phyloP scores from a whole-genome alignment of 768 basidiomycete genomes.

The Calvatia gigantea region DNA sequence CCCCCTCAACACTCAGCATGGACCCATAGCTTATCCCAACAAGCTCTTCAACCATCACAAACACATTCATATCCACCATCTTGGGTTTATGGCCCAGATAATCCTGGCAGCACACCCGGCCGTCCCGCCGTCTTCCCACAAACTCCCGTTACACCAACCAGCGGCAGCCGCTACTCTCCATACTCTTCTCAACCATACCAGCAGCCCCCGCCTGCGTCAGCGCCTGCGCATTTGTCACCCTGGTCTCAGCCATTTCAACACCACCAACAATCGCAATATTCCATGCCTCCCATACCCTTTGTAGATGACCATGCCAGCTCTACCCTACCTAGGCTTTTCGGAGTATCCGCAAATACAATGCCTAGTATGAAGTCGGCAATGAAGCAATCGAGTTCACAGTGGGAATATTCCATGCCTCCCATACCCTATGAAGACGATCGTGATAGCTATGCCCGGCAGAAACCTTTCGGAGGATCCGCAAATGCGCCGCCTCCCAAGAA shows the following conservation, averaged over 20 bases:
- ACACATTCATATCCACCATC: not conserved
- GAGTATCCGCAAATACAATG: conserved; percentile 1
- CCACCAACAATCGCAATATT: not conserved
- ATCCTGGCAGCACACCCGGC: not conserved
- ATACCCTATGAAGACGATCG: no score
- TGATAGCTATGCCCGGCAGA: no score
- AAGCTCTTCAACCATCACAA: not conserved
- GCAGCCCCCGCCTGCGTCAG: not conserved
- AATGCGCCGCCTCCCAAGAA: conserved; percentile 3
- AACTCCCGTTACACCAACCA: not conserved
- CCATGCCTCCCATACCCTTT: not conserved
- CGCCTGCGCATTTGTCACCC: not conserved
- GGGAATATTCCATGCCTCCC: no score
- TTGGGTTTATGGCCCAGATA: not conserved
- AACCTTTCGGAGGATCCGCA: not conserved
- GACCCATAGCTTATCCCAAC: not conserved
- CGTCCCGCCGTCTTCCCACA: not conserved
- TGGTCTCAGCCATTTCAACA: conserved; percentile 1
- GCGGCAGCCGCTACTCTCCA: not conserved
- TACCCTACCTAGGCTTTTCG: not conserved
- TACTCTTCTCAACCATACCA: not conserved
- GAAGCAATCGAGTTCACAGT: conserved; percentile 4
- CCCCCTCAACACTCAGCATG: not conserved
- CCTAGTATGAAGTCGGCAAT: not conserved
- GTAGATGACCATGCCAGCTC: not conserved